Evolutionary conservation across 768 basidiomycete genomes (phyloP).

Genomic region (Tricholoma sp.): DNA sequence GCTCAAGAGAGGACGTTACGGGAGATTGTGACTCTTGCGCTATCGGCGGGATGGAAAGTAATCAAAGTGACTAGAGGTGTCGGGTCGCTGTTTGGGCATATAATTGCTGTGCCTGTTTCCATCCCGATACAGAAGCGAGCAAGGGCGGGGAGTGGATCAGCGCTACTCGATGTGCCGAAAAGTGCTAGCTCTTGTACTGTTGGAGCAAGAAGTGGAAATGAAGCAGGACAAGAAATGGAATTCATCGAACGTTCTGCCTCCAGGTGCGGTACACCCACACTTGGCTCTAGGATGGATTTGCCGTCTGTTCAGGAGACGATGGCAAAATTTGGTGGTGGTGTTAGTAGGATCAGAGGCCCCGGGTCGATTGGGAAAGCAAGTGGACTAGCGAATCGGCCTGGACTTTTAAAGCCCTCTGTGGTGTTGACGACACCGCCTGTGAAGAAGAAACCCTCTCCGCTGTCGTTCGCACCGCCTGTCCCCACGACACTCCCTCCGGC

Average conservation of each 20-base stretch:
- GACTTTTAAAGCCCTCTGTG: slow-evolving; percentile 18
- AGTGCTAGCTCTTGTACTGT: not conserved
- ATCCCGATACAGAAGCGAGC: slow-evolving; percentile 34
- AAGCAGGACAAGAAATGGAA: slow-evolving; percentile 21
- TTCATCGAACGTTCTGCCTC: slow-evolving; percentile 42
- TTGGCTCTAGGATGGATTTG: slow-evolving; percentile 48
- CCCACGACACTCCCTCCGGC: slow-evolving; percentile 14
- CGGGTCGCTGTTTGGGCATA: slow-evolving; percentile 66
- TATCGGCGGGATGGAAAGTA: slow-evolving; percentile 60
- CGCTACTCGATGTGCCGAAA: slow-evolving; percentile 17
- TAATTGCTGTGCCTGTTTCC: slow-evolving; percentile 58
- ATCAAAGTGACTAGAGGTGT: slow-evolving; percentile 49
- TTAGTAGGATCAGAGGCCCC: slow-evolving; percentile 12
- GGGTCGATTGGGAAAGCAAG: slow-evolving; percentile 5
- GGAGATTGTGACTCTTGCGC: slow-evolving; percentile 49
- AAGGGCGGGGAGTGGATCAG: slow-evolving; percentile 17
- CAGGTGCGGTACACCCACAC: slow-evolving; percentile 57
- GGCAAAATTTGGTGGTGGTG: slow-evolving; percentile 31
- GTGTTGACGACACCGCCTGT: slow-evolving; percentile 14
- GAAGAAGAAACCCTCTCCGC: slow-evolving; percentile 29
- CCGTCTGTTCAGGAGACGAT: slow-evolving; percentile 42
- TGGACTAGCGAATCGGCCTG: slow-evolving; percentile 1
- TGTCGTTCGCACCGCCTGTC: slow-evolving; percentile 19
- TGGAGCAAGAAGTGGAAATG: slow-evolving; percentile 5
- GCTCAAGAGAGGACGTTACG: slow-evolving; percentile 66